These are phyloP conservation scores for Protomyces macrosporus DNA, from an alignment of 1,139 yeast genomes.

Conservation along the genomic window DNA sequence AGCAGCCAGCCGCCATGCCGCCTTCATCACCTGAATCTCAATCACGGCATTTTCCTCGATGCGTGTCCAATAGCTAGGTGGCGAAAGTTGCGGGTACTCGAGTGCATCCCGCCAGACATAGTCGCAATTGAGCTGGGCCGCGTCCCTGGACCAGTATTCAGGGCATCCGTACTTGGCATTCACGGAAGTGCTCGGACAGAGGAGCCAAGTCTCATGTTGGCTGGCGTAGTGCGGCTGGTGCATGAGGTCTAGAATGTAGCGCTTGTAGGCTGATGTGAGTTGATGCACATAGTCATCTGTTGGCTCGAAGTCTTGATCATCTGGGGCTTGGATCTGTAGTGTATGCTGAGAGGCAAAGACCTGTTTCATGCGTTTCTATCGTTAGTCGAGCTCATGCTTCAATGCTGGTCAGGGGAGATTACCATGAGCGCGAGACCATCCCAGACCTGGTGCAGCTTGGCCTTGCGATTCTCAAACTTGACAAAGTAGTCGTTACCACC, in stretches of 20 bases:
- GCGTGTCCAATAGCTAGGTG: constrained; percentile 8
- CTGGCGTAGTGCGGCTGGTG: background rate
- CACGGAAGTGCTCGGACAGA: constrained; percentile 2
- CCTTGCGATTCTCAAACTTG: constrained; percentile 13
- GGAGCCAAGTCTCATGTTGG: background rate
- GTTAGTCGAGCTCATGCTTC: background rate
- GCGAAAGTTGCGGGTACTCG: background rate
- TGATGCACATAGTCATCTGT: background rate
- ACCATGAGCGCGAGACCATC: constrained; percentile 17
- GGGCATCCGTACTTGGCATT: constrained; percentile 16
- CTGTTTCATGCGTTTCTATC: background rate
- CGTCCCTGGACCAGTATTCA: constrained; percentile 14
- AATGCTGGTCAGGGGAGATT: background rate
- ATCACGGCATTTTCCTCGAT: constrained; percentile 11
- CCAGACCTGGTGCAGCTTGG: constrained; percentile 19
- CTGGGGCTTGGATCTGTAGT: background rate
- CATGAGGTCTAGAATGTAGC: constrained; percentile 4
- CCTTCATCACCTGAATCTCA: constrained; percentile 21
- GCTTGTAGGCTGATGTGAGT: constrained; percentile 2
- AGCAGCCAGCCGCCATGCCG: constrained; percentile 16
- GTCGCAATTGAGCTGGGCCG: constrained; percentile 11
- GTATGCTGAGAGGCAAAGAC: background rate
- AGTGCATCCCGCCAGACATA: constrained; percentile 11
- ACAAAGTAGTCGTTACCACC: constrained; percentile 22
- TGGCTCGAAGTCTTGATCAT: background rate